Evolutionary conservation across 345 rosid genomes (phyloP).

Genomic region (Excoecaria agallocha): DNA sequence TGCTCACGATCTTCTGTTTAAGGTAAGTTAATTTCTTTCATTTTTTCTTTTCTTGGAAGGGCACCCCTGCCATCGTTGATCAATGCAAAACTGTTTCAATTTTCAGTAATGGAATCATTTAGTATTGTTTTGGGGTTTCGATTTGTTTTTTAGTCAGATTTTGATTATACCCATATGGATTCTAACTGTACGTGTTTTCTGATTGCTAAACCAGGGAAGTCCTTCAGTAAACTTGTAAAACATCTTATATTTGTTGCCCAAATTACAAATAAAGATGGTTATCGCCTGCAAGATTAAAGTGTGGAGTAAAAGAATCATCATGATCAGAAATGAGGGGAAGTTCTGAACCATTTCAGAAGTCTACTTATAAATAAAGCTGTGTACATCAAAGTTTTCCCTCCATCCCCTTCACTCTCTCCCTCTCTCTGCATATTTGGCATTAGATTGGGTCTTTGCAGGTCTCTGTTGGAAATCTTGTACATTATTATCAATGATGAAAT

Average conservation of each 20-base stretch:
- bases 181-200: constrained; percentile 5
- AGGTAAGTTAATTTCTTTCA: constrained; percentile 45
- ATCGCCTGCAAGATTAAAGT: constrained; percentile 13
- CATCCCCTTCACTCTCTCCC: too few species aligned
- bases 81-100: not conserved
- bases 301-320: not conserved
- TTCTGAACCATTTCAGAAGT: too few species aligned
- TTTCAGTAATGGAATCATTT: not conserved
- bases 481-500: too few species aligned
- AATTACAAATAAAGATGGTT: not conserved
- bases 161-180: constrained; percentile 9
- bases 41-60: too few species aligned
- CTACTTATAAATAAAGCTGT: too few species aligned
- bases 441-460: too few species aligned
- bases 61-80: not conserved
- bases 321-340: too few species aligned
- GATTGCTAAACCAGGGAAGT: constrained; percentile 47
- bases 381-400: too few species aligned
- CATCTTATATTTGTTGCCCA: constrained; percentile 7
- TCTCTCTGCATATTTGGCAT: too few species aligned
- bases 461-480: too few species aligned
- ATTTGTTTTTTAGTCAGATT: not conserved
- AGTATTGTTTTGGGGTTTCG: not conserved
- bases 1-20: constrained; percentile 87
- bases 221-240: constrained; percentile 61